Conservation (phyloP, 495 filamentous ascomycete genomes). For the Tuber microsphaerosporum region DNA sequence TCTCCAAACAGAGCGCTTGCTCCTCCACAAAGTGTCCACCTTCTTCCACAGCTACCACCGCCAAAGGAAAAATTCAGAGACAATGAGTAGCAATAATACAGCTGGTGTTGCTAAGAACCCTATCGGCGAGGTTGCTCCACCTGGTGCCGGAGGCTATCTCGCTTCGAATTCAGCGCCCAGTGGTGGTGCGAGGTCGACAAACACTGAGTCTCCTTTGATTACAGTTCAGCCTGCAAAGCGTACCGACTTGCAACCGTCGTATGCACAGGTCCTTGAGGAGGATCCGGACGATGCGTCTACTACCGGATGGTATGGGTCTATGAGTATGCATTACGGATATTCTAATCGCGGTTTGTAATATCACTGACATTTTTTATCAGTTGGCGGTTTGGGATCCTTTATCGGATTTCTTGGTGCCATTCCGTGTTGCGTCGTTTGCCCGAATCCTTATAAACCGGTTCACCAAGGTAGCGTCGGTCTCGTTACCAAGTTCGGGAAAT, state of each 20-base stretch:
- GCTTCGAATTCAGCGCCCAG: conserved; percentile 12
- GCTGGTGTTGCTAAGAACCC: conserved; percentile 9
- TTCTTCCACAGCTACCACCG: not conserved
- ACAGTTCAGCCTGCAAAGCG: conserved; percentile 71
- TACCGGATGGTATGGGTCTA: conserved; percentile 83
- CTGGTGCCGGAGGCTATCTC: conserved; percentile 16
- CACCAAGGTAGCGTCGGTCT: conserved; percentile 87
- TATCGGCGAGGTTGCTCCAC: not conserved
- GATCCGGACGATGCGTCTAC: conserved; percentile 59
- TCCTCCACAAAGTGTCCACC: not conserved
- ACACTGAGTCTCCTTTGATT: conserved; percentile 49
- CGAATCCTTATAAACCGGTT: conserved; percentile 96
- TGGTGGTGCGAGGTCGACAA: conserved; percentile 21
- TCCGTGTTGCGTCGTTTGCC: conserved; percentile 71
- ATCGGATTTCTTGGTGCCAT: conserved; percentile 79
- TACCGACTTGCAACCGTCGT: conserved; percentile 81
- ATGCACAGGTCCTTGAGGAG: conserved; percentile 67
- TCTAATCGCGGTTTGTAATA: not conserved
- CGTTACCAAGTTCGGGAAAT: conserved; percentile 91
- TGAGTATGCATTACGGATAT: conserved; percentile 56
- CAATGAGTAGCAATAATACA: conserved; percentile 21
- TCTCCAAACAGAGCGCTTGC: not conserved
- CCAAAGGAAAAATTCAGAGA: not conserved
- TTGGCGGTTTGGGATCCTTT: conserved; percentile 66
- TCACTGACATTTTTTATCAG: conserved; percentile 7